These are phyloP conservation scores for Endocalyx cinctus DNA, from an alignment of 2,329 filamentous ascomycete species.

Conservation along the genomic window DNA sequence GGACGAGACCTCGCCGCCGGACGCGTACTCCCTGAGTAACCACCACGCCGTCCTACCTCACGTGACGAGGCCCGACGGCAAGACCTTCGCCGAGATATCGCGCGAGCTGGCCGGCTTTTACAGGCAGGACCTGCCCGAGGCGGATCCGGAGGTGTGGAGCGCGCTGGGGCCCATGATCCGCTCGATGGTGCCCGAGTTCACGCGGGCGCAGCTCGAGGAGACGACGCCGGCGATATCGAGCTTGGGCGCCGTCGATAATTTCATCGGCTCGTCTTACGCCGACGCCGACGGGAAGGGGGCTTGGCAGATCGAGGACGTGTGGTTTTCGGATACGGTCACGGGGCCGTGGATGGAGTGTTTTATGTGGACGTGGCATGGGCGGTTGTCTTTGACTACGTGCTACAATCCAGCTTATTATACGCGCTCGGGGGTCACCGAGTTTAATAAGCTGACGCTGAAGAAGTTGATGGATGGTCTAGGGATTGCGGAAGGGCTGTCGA, in stretches of 20 bases:
- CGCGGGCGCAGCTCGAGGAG: constrained; percentile 7
- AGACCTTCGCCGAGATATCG: constrained; percentile 5
- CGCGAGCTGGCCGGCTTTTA: constrained; percentile 7
- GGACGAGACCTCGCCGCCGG: neutral
- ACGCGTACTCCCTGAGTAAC: constrained; percentile 6
- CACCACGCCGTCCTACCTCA: constrained; percentile 8
- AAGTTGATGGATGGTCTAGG: constrained; percentile 6
- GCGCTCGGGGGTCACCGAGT: constrained; percentile 5
- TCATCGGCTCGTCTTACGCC: constrained; percentile 5
- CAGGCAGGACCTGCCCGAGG: constrained; percentile 6
- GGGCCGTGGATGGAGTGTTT: constrained; percentile 10
- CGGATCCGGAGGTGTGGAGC: constrained; percentile 8
- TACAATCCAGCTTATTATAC: constrained; percentile 9
- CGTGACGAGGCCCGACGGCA: constrained; percentile 4
- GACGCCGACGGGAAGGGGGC: constrained; percentile 3
- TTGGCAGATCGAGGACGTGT: constrained; percentile 6
- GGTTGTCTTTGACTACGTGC: constrained; percentile 8
- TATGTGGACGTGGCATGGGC: constrained; percentile 10
- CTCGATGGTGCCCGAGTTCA: constrained; percentile 8
- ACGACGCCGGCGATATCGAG: constrained; percentile 9
- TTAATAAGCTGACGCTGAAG: constrained; percentile 6
- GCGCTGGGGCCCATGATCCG: constrained; percentile 10
- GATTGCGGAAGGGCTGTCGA: neutral
- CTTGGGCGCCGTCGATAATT: constrained; percentile 7
- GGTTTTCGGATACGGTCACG: constrained; percentile 8